Percentiles rank a stretch among this genome's conserved stretches.
Conservation (phyloP, 768 basidiomycete species). For the Suillus hirtellus region DNA sequence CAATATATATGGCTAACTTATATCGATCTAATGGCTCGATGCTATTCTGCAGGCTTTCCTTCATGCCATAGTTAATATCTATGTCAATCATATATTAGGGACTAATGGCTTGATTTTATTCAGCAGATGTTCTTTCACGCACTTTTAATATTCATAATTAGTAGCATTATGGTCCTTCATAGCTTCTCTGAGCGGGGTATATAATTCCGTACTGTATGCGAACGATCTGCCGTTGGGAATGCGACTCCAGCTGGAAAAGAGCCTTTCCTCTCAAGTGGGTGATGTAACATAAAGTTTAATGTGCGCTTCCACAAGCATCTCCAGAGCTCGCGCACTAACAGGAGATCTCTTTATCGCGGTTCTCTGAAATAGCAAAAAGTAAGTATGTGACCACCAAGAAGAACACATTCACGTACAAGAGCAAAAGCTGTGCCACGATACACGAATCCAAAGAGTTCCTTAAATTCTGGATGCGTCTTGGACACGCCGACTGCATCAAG, state of each 20-base stretch:
- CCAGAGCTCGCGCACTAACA: conserved; percentile 1
- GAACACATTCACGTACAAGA: conserved; percentile 31
- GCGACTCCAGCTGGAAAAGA: neutral
- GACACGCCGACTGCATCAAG: conserved; percentile 34
- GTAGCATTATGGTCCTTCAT: neutral
- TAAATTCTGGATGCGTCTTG: conserved; percentile 41
- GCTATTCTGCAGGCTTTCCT: neutral
- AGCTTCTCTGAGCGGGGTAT: neutral
- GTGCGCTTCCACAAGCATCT: neutral
- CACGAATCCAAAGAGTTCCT: conserved; percentile 40
- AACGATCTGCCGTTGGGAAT: neutral
- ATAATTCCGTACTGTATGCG: neutral
- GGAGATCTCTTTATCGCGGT: neutral
- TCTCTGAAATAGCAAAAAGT: neutral
- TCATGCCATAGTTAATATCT: neutral
- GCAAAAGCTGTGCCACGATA: conserved; percentile 43
- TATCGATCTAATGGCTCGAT: neutral
- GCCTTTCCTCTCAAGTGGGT: neutral
- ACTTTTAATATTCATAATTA: neutral
- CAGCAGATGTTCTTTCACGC: neutral
- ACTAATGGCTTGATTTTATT: neutral
- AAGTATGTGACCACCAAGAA: neutral
- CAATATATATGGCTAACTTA: neutral
- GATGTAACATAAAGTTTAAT: conserved; percentile 6
- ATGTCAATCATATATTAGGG: neutral